These are phyloP conservation scores for Cyberlindnera misumaiensis DNA, from an alignment of 805 yeast species.

Conservation along the genomic window DNA sequence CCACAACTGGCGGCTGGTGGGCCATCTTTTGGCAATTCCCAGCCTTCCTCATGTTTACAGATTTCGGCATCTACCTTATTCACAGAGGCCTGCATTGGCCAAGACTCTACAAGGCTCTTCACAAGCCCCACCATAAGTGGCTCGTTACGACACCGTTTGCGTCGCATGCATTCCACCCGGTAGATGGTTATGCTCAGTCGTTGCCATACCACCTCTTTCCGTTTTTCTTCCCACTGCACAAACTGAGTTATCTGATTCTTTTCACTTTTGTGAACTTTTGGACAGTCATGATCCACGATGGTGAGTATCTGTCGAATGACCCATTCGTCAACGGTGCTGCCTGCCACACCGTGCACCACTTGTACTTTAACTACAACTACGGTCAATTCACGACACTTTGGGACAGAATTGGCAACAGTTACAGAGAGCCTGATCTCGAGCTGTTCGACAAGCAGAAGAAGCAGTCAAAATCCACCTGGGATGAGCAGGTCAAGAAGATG, in stretches of 20 bases:
- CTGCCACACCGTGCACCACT: slow-evolving; percentile 94
- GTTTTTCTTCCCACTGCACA: slow-evolving; percentile 86
- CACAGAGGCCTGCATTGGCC: slow-evolving; percentile 97
- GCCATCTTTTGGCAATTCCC: slow-evolving; percentile 65
- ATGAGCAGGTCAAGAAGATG: slow-evolving; percentile 62
- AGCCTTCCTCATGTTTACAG: slow-evolving; percentile 84
- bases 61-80: slow-evolving; percentile 82
- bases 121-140: slow-evolving; percentile 99
- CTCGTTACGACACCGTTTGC: slow-evolving; percentile 98
- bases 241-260: slow-evolving; percentile 69
- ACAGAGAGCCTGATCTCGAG: slow-evolving; percentile 86
- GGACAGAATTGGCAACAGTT: slow-evolving; percentile 94
- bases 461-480: slow-evolving; percentile 58
- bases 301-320: slow-evolving; percentile 88
- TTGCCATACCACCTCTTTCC: slow-evolving; percentile 93
- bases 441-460: slow-evolving; percentile 61
- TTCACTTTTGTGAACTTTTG: slow-evolving; percentile 93
- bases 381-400: slow-evolving; percentile 98
- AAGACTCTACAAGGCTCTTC: slow-evolving; percentile 71
- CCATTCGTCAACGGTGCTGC: slow-evolving; percentile 97
- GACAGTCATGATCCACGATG: slow-evolving; percentile 99
- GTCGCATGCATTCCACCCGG: slow-evolving; percentile 97
- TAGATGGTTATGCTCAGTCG: slow-evolving; percentile 91
- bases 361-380: slow-evolving; percentile 95
- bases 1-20: slow-evolving; percentile 60